phyloP scores from a whole-genome alignment of 495 filamentous ascomycete genomes.

The Xylaria acuta region DNA sequence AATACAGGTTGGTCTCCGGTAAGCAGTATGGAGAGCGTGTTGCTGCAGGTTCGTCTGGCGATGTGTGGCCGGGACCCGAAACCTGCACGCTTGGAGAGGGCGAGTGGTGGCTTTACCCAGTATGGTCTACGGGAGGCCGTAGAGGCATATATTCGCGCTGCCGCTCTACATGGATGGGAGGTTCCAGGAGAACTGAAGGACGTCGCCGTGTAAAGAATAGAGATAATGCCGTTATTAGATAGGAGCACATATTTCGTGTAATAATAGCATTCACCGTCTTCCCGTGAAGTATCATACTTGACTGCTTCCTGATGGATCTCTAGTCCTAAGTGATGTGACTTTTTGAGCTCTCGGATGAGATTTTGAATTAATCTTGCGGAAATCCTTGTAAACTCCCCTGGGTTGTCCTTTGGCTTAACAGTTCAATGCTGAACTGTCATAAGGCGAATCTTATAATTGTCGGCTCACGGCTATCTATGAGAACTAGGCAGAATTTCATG shows the following conservation, averaged over 20 bases:
- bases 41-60: slow-evolving; percentile 83
- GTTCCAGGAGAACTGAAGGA: slow-evolving; percentile 52
- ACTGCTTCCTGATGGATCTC: not conserved
- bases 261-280: not conserved
- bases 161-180: slow-evolving; percentile 68
- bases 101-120: slow-evolving; percentile 33
- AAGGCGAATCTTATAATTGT: not conserved
- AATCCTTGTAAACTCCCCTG: not conserved
- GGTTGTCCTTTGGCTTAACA: not conserved
- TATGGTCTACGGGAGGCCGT: slow-evolving; percentile 77
- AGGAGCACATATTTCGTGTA: not conserved
- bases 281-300: not conserved
- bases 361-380: not conserved
- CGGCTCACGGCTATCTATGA: not conserved
- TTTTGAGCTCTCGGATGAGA: not conserved
- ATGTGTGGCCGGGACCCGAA: slow-evolving; percentile 69
- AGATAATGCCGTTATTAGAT: not conserved
- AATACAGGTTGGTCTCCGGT: slow-evolving; percentile 80
- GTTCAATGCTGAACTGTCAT: not conserved
- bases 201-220: not conserved
- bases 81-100: slow-evolving; percentile 71
- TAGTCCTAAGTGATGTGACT: not conserved
- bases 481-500: not conserved
- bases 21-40: slow-evolving; percentile 75
- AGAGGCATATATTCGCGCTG: slow-evolving; percentile 73